phyloP scores from a whole-genome alignment of 2,329 filamentous ascomycete species.

The Leptographium flavum region DNA sequence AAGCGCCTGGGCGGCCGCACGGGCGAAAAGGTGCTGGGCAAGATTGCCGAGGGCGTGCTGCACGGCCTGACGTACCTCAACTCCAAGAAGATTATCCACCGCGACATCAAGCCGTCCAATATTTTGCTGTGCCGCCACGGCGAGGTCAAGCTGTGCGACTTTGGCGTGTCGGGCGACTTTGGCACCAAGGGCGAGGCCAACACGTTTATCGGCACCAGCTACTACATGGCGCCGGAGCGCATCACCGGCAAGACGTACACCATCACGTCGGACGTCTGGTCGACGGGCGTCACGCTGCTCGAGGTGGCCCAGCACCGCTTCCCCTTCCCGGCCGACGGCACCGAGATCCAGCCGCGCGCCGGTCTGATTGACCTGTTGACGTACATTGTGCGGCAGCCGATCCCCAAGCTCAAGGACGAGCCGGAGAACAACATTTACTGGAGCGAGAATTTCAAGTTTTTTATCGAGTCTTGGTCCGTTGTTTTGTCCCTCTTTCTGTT shows the following conservation, averaged over 20 bases:
- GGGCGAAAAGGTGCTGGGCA: conserved; percentile 92
- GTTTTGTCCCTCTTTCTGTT: neutral
- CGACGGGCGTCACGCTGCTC: conserved; percentile 87
- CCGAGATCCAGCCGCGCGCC: conserved; percentile 84
- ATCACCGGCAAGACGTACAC: conserved; percentile 97
- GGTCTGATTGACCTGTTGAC: conserved; percentile 90
- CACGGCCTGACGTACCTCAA: conserved; percentile 91
- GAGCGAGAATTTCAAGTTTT: conserved; percentile 98
- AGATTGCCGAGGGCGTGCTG: conserved; percentile 88
- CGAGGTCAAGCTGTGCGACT: conserved; percentile 95
- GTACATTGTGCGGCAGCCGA: conserved; percentile 91
- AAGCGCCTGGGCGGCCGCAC: conserved; percentile 89
- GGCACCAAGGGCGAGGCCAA: conserved; percentile 97
- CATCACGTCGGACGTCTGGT: conserved; percentile 98
- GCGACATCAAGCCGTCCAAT: conserved; percentile 97
- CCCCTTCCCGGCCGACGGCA: conserved; percentile 92
- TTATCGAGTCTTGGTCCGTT: conserved; percentile 95
- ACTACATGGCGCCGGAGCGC: conserved; percentile 97
- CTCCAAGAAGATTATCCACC: conserved; percentile 91
- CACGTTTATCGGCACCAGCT: conserved; percentile 96
- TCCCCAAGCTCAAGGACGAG: conserved; percentile 92
- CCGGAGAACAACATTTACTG: conserved; percentile 78
- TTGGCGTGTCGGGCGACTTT: conserved; percentile 94
- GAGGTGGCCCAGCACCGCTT: conserved; percentile 99
- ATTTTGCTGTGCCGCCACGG: conserved; percentile 86